Evolutionary conservation across 495 filamentous ascomycete genomes (phyloP).

Genomic region (Lasiosphaeria miniovina): DNA sequence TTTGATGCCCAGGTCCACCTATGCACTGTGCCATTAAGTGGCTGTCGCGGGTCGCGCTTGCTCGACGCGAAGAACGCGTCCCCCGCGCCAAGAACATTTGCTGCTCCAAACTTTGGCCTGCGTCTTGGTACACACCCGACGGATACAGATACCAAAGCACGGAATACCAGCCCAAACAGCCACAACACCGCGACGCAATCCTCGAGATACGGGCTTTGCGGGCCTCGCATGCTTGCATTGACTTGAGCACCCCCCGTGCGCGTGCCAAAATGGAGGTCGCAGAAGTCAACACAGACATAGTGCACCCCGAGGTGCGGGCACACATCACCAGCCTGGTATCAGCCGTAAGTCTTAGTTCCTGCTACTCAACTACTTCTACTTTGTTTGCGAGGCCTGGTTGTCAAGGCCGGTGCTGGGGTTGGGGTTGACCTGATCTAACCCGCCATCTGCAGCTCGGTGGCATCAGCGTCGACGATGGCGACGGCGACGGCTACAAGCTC

Average conservation of each 20-base stretch:
- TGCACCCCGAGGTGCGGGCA: conserved; percentile 85
- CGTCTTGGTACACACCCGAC: background rate
- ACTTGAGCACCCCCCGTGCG: conserved; percentile 13
- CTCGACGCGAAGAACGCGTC: background rate
- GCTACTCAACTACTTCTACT: background rate
- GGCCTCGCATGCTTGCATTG: conserved; percentile 10
- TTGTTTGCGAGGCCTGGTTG: background rate
- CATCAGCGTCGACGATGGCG: conserved; percentile 66
- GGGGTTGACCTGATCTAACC: no score
- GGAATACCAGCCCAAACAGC: background rate
- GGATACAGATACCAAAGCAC: no score
- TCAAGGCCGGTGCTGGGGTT: background rate
- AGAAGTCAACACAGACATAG: conserved; percentile 50
- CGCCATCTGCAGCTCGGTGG: conserved; percentile 69
- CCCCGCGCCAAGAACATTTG: background rate
- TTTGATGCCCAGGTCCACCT: no score
- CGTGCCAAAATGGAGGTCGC: conserved; percentile 46
- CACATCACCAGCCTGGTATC: conserved; percentile 89
- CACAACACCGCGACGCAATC: background rate
- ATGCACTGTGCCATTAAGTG: background rate
- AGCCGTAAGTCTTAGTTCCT: conserved; percentile 60
- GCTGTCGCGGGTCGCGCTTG: background rate
- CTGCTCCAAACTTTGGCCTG: background rate
- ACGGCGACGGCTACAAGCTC: conserved; percentile 76
- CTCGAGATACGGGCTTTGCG: background rate